Evolutionary conservation across 2,329 filamentous ascomycete genomes (phyloP).

Genomic region (Coniochaeta sp.): DNA sequence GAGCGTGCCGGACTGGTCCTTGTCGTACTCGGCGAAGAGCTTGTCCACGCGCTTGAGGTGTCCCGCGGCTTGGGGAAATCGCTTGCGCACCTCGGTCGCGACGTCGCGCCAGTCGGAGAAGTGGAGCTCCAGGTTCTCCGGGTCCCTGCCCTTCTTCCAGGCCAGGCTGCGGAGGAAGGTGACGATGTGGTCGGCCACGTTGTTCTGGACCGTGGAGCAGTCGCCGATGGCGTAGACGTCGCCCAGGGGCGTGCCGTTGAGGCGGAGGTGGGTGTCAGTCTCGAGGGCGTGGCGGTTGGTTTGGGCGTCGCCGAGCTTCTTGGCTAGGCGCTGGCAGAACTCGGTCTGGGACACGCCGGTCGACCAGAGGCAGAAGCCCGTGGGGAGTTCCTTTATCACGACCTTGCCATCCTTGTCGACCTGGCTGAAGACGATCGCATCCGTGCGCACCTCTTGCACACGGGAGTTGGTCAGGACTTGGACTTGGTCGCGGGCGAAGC

Average conservation of each 20-base stretch:
- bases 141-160: slow-evolving; percentile 87
- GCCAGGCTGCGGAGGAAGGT: slow-evolving; percentile 83
- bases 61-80: slow-evolving; percentile 83
- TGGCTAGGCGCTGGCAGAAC: slow-evolving; percentile 68
- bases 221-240: slow-evolving; percentile 97
- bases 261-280: slow-evolving; percentile 85
- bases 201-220: slow-evolving; percentile 95
- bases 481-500: slow-evolving; percentile 85
- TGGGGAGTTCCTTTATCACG: slow-evolving; percentile 87
- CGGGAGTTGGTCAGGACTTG: slow-evolving; percentile 88
- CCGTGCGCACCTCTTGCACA: slow-evolving; percentile 77
- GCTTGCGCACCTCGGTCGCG: slow-evolving; percentile 73
- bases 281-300: slow-evolving; percentile 88
- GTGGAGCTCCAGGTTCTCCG: slow-evolving; percentile 76
- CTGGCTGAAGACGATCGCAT: slow-evolving; percentile 87
- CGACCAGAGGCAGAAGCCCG: slow-evolving; percentile 96
- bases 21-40: slow-evolving; percentile 88
- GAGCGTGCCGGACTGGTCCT: slow-evolving; percentile 84
- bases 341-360: slow-evolving; percentile 86
- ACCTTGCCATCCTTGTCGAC: slow-evolving; percentile 64
- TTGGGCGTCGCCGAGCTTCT: slow-evolving; percentile 69
- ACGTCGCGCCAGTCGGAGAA: slow-evolving; percentile 86
- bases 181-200: slow-evolving; percentile 84
- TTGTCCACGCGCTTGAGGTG: slow-evolving; percentile 86
- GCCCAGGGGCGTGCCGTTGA: slow-evolving; percentile 82